Base-by-base conservation (phyloP, 176 grass and related monocot genomes). In the Oryza meyeriana region DNA sequence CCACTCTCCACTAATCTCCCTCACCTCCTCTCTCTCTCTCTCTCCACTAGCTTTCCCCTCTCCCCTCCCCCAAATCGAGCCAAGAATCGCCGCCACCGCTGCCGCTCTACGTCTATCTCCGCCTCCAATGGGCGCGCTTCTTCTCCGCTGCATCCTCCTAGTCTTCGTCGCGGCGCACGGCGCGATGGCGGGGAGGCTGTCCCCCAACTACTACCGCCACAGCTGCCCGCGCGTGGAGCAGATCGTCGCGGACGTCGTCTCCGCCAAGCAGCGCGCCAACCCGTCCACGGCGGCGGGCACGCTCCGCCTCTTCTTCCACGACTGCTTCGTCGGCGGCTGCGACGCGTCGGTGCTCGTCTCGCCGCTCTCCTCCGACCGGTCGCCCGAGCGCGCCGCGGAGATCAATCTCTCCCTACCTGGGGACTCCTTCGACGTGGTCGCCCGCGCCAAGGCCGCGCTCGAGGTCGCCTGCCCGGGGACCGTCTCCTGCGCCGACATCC, bases 281-380 rank as follows among this genome's bases (percentile, higher is more conserved):
- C 92, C 92, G 2, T 92, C 92, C 17, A 94, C 95, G 8, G 95
- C 90, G 2, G 95, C 92, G 2, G 92, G 92, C 58, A 83, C 92
- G 61, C 92, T 97, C 34, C 92, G 92, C 0, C 92, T 97, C 90
- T 97, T 97, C 92, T 97, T 97, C 92, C 95, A 97, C 86, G 95
- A 97, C 86, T 94, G 95, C 85, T 97, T 97, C 88, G 88, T 91
- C 35, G 75, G 66, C 59, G 95, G 94, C 78, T 96, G 94, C 86
- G 95, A 97, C 74, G 95, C 92, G 11, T 97, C 95, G 6, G 75
- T 97, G 12, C 88, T 97, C 16, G 79, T 94, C 47, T 91, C 92
- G 40, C 69, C 81, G 12, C 80, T 88, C 64, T 42, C 92, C 77
- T 36, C 80, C 40, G 22, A 18, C 73, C 0, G 40, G 0, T 1